Evolutionary conservation across 192 early-diverging fungal genomes (phyloP).

Genomic region (Coemansia sp.): DNA sequence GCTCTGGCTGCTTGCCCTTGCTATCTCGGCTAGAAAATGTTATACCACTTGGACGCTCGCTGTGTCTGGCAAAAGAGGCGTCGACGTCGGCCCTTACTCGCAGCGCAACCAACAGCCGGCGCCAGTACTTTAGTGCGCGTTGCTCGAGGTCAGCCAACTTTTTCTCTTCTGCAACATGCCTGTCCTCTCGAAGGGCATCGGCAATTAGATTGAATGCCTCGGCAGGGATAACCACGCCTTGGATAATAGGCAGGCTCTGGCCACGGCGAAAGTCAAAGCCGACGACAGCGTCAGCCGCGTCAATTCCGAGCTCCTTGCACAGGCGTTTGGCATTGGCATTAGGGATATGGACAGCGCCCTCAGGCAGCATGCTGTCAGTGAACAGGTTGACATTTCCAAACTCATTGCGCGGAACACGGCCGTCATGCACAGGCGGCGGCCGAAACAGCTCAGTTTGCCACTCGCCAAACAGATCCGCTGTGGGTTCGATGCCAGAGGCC

Average conservation of each 20-base stretch:
- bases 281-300: constrained; percentile 82
- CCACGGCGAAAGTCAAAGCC: constrained; percentile 42
- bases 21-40: not conserved
- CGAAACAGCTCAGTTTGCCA: constrained; percentile 83
- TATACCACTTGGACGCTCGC: constrained; percentile 15
- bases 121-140: constrained; percentile 33
- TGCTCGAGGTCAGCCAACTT: constrained; percentile 4
- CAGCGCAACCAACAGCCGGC: constrained; percentile 32
- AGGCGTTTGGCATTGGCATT: constrained; percentile 61
- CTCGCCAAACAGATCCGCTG: constrained; percentile 64
- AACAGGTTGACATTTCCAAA: constrained; percentile 89
- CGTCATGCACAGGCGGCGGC: constrained; percentile 64
- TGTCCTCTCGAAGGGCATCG: constrained; percentile 31
- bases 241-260: constrained; percentile 23
- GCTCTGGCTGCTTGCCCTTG: not conserved
- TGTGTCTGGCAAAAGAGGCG: constrained; percentile 36
- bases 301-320: constrained; percentile 74
- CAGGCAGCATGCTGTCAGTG: constrained; percentile 79
- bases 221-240: constrained; percentile 36
- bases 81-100: constrained; percentile 46
- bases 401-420: constrained; percentile 74
- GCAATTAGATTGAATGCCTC: constrained; percentile 17
- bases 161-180: not conserved
- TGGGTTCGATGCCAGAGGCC: constrained; percentile 10
- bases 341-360: constrained; percentile 71